Base-by-base conservation (phyloP, 306 rosid species). In the Medicago arabica region DNA sequence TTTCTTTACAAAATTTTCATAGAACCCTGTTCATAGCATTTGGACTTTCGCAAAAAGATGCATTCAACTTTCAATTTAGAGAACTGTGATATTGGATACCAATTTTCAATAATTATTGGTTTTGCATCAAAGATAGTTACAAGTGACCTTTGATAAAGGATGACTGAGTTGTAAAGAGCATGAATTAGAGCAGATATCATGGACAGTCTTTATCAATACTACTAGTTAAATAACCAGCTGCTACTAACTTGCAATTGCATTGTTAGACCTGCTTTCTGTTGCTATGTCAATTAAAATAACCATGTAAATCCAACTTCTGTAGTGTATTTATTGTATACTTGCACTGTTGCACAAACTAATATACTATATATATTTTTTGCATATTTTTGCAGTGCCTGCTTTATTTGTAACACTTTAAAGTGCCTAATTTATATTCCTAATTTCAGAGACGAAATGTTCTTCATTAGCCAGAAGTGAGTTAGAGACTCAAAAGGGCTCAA, bases 371-470 rank as follows among this genome's bases (percentile, higher is more conserved):
- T 71, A 18, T 57, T n/a, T 70, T 40, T 14, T 60, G 61, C 17
- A 13, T 19, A 53, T 40, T 77, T 60, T 74, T 47, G 61, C 59
- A 53, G 62, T 74, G 11, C 64, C 73, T 58, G 67, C 14, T 44
- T 39, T 68, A 8, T 55, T 66, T n/a, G 21, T 58, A 31, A 34
- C 44, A 61, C 43, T 61, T 55, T 40, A 36, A 73, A 69, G 73
- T 82, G 58, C 41, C 80, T 74, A 55, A 54, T 74, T 67, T 75
- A 57, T 44, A 64, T 87, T 59, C 34, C 17, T 80, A 66, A 57
- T 83, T 86, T 76, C 91, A 94, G 98, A 91, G 82, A 90, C 91
- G 25, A 86, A 86, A 83, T 92, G 91, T 78, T 89, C 99, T 36
- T 90, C 92, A 25, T 70, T 87, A 53, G 97, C 97, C 70, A 84